Percentiles rank a stretch among this genome's conserved stretches.
Evolutionary conservation across 1,139 yeast species (phyloP).

Genomic region (Pneumocystis oryctolagi): DNA sequence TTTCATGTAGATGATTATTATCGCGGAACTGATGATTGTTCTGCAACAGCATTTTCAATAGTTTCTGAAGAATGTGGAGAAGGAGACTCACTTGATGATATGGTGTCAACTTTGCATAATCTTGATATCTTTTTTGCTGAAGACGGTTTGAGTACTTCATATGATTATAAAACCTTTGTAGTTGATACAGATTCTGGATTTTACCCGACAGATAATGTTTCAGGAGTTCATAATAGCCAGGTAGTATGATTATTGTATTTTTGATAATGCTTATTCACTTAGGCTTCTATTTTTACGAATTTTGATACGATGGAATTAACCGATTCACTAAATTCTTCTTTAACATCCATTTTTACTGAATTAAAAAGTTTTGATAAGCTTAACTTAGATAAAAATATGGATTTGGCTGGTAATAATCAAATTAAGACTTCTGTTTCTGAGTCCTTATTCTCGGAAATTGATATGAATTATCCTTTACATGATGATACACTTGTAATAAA

Average conservation of each 20-base stretch:
- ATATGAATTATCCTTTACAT: not conserved
- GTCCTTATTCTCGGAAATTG: not conserved
- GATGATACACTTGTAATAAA: not conserved
- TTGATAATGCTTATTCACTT: not conserved
- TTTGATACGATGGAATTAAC: not conserved
- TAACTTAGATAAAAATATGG: not conserved
- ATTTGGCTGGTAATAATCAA: not conserved
- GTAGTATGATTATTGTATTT: constrained; percentile 27
- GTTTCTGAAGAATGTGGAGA: constrained; percentile 15
- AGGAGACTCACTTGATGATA: constrained; percentile 44
- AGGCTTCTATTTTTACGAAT: not conserved
- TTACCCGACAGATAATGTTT: constrained; percentile 51
- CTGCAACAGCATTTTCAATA: constrained; percentile 16
- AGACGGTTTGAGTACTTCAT: constrained; percentile 28
- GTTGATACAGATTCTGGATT: constrained; percentile 28
- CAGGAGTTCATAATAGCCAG: constrained; percentile 64
- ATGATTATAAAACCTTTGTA: constrained; percentile 24
- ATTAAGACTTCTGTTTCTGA: not conserved
- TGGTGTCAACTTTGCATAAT: constrained; percentile 94
- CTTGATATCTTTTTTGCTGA: constrained; percentile 83
- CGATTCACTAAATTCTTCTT: not conserved
- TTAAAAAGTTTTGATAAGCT: not conserved
- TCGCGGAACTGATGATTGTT: constrained; percentile 9
- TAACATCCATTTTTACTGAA: not conserved
- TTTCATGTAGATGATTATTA: constrained; percentile 18